phyloP scores from a whole-genome alignment of 148 eudicot species.

The Mesembryanthemum crystallinum region DNA sequence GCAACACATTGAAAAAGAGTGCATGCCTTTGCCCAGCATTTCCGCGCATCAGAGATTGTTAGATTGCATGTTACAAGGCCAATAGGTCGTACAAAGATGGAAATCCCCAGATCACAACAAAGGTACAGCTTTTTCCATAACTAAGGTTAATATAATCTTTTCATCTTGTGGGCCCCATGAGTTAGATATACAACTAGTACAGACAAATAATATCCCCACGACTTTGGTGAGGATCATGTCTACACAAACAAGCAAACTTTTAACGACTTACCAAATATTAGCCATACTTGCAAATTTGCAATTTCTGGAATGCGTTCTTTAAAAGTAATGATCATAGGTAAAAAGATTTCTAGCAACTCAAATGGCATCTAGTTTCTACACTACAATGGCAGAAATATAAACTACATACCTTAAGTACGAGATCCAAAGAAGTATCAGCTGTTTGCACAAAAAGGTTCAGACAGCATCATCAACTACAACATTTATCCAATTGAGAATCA shows the following conservation, averaged over 20 bases:
- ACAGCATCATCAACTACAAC: constrained; percentile 22
- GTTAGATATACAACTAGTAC: not conserved
- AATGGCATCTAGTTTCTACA: not conserved
- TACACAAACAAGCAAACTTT: not conserved
- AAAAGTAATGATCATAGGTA: not conserved
- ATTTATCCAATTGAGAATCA: constrained; percentile 30
- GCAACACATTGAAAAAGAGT: too few relatives aligned
- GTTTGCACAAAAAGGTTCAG: constrained; percentile 13
- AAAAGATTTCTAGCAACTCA: not conserved
- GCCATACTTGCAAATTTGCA: not conserved
- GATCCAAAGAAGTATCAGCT: constrained; percentile 14
- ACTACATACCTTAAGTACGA: constrained; percentile 16
- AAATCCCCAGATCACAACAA: not conserved
- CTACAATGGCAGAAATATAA: not conserved
- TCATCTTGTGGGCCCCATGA: not conserved
- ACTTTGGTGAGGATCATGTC: not conserved
- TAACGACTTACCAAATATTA: not conserved
- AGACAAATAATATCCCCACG: too few relatives aligned
- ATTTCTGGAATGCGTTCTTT: not conserved
- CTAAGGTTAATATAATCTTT: not conserved
- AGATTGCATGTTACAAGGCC: too few relatives aligned
- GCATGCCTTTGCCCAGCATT: too few relatives aligned
- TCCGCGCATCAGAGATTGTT: too few relatives aligned
- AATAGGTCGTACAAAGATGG: not conserved
- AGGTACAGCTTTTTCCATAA: not conserved